Conservation (phyloP, 2,329 filamentous ascomycete species). For the Pseudocercospora cruenta region DNA sequence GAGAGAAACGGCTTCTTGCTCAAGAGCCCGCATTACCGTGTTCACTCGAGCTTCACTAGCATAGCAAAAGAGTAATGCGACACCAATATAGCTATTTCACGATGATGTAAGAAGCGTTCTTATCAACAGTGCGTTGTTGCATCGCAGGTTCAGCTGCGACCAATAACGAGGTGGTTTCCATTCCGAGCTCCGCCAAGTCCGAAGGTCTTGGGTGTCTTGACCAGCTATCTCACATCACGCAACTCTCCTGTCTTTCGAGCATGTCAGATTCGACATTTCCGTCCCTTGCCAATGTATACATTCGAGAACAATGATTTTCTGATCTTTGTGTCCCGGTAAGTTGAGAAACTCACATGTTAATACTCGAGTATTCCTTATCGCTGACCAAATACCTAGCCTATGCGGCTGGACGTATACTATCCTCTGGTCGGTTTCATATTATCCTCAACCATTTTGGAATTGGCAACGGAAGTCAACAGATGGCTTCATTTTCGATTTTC, state of each 20-base stretch:
- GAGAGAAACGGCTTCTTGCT: background rate
- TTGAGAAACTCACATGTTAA: background rate
- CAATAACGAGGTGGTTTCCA: background rate
- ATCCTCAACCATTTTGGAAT: constrained; percentile 85
- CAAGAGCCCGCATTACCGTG: background rate
- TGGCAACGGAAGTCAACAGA: constrained; percentile 73
- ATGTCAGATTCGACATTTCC: background rate
- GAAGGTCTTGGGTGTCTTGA: background rate
- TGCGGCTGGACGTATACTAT: constrained; percentile 34
- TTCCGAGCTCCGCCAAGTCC: background rate
- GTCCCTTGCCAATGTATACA: background rate
- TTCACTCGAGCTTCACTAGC: too few species aligned
- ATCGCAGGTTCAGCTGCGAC: background rate
- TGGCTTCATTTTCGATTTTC: constrained; percentile 89
- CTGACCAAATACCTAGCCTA: constrained; percentile 16
- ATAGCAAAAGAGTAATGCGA: too few species aligned
- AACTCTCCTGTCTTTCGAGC: background rate
- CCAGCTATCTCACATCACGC: too few species aligned
- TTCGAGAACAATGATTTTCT: background rate
- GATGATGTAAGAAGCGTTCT: background rate
- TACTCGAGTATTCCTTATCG: background rate
- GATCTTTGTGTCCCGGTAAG: background rate
- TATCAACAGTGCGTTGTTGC: background rate
- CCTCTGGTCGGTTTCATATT: constrained; percentile 79
- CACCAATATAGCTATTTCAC: too few species aligned